These are phyloP conservation scores for Trametes sanguinea DNA, from an alignment of 768 basidiomycete species.

Conservation along the genomic window DNA sequence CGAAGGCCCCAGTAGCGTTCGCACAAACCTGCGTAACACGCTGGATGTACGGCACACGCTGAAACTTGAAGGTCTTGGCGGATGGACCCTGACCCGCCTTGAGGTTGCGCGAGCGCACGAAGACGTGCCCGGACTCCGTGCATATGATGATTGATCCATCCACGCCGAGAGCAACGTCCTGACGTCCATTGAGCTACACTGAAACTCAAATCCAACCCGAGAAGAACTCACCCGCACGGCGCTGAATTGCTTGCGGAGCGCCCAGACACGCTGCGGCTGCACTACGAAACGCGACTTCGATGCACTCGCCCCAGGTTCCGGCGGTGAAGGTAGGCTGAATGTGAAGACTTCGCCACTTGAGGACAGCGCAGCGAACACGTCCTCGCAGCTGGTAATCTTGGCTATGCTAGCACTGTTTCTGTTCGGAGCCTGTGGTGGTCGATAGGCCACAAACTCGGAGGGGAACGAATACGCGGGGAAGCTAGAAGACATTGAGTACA, in stretches of 20 bases:
- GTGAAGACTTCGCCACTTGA: constrained; percentile 91
- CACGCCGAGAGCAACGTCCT: constrained; percentile 87
- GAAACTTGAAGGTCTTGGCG: constrained; percentile 70
- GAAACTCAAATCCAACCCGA: not conserved
- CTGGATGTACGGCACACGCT: constrained; percentile 78
- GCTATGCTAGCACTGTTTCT: constrained; percentile 69
- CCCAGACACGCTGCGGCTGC: constrained; percentile 91
- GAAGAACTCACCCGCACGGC: constrained; percentile 62
- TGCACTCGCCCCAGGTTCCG: constrained; percentile 28
- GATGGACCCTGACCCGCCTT: constrained; percentile 30
- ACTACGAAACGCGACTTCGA: constrained; percentile 41
- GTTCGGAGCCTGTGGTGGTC: constrained; percentile 74
- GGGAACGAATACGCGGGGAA: constrained; percentile 82
- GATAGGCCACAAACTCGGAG: constrained; percentile 72
- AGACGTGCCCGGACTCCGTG: constrained; percentile 94
- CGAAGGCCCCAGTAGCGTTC: constrained; percentile 82
- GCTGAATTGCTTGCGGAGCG: constrained; percentile 81
- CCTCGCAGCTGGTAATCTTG: constrained; percentile 80
- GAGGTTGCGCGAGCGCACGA: constrained; percentile 63
- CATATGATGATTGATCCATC: constrained; percentile 91
- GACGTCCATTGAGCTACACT: not conserved
- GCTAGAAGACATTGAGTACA: constrained; percentile 36
- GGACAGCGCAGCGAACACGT: constrained; percentile 79
- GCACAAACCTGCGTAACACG: constrained; percentile 84
- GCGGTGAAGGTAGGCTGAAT: constrained; percentile 52